phyloP scores from a whole-genome alignment of 2,329 filamentous ascomycete species.

The Colletotrichum brevisporum region DNA sequence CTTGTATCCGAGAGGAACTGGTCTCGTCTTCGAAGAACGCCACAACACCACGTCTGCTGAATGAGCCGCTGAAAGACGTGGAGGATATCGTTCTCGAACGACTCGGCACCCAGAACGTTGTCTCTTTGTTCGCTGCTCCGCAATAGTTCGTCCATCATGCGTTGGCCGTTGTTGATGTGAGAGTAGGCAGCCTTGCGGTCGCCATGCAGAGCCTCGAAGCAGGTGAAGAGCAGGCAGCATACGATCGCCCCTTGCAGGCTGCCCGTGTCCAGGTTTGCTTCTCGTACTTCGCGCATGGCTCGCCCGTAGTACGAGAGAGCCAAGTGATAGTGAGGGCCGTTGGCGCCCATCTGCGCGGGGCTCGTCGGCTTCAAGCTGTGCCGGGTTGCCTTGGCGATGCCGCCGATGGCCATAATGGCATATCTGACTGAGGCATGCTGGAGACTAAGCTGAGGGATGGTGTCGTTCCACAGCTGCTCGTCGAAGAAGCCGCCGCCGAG shows the following conservation, averaged over 20 bases:
- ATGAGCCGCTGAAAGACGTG: conserved; percentile 49
- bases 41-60: conserved; percentile 47
- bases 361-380: conserved; percentile 25
- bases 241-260: conserved; percentile 49
- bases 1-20: not conserved
- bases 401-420: conserved; percentile 55
- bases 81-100: conserved; percentile 47
- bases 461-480: conserved; percentile 52
- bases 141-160: conserved; percentile 53
- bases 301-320: conserved; percentile 52
- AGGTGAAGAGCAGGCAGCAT: conserved; percentile 54
- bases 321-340: conserved; percentile 46
- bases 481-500: conserved; percentile 50
- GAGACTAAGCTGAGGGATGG: conserved; percentile 51
- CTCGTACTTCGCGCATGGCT: conserved; percentile 48
- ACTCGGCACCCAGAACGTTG: conserved; percentile 22
- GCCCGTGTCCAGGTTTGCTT: conserved; percentile 35
- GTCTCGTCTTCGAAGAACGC: conserved; percentile 35
- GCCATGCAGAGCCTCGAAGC: conserved; percentile 55
- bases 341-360: conserved; percentile 32
- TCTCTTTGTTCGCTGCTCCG: conserved; percentile 3
- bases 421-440: conserved; percentile 52
- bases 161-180: conserved; percentile 54
- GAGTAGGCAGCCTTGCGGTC: conserved; percentile 51
- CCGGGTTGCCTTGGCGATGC: conserved; percentile 46